Evolutionary conservation across 139 green algal genomes (phyloP).

Genomic region (Monoraphidium neglectum): DNA sequence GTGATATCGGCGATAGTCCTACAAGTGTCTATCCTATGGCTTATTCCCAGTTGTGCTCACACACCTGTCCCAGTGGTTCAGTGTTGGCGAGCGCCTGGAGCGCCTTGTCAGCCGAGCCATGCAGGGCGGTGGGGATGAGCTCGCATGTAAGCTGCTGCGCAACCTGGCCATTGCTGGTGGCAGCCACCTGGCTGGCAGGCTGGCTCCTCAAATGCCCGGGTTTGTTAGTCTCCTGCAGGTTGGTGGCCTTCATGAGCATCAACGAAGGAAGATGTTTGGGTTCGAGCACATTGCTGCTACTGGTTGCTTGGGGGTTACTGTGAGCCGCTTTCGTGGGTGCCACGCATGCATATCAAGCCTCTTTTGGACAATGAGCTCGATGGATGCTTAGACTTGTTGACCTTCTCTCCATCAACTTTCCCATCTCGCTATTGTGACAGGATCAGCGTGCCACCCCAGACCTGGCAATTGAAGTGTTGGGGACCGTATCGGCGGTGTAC

Average conservation of each 20-base stretch:
- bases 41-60: too few species aligned
- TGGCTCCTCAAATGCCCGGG: conserved; percentile 59
- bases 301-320: neutral
- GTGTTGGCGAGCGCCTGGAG: too few species aligned
- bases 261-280: neutral
- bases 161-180: conserved; percentile 35
- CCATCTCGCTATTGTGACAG: conserved; percentile 16
- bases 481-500: conserved; percentile 55
- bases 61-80: conserved; percentile 23
- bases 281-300: neutral
- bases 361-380: neutral
- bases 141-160: conserved; percentile 83
- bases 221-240: conserved; percentile 66
- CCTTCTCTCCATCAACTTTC: neutral
- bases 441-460: conserved; percentile 59
- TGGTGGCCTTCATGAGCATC: too few species aligned
- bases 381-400: neutral
- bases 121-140: conserved; percentile 54
- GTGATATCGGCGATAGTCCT: too few species aligned
- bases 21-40: too few species aligned
- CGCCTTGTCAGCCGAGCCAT: conserved; percentile 2
- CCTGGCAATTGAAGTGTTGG: conserved; percentile 79
- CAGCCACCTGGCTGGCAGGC: conserved; percentile 47
- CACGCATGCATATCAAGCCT: neutral
- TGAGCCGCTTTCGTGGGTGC: neutral